Conservation (phyloP, 2,329 filamentous ascomycete species). For the Piedraia hortae region DNA sequence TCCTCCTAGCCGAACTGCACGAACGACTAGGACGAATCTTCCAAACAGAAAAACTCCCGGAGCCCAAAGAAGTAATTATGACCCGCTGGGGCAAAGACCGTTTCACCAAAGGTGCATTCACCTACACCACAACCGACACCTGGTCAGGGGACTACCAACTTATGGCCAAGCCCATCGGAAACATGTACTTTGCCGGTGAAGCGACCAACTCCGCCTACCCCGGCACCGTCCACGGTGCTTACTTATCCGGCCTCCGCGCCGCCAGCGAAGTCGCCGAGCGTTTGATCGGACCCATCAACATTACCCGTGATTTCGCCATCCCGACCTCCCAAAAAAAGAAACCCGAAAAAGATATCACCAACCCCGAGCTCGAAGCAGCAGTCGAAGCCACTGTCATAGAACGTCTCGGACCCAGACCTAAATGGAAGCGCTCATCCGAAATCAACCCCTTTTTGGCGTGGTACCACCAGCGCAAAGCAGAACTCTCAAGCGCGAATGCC, state of each 20-base stretch:
- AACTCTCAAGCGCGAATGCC: too few species aligned
- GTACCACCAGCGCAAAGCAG: too few species aligned
- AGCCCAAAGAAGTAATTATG: conserved; percentile 61
- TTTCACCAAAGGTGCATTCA: conserved; percentile 87
- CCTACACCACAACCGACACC: conserved; percentile 65
- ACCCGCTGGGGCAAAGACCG: conserved; percentile 79
- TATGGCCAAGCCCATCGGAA: conserved; percentile 64
- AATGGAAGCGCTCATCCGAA: too few species aligned
- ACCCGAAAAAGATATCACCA: too few species aligned
- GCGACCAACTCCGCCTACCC: conserved; percentile 89
- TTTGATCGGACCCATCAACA: conserved; percentile 53
- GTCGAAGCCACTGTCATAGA: too few species aligned
- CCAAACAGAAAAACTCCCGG: conserved; percentile 31
- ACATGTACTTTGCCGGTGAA: conserved; percentile 84
- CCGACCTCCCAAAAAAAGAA: conserved; percentile 15
- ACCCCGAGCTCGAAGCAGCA: too few species aligned
- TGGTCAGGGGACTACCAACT: conserved; percentile 68
- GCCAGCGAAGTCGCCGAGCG: conserved; percentile 63
- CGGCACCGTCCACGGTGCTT: conserved; percentile 88
- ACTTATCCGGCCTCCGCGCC: conserved; percentile 71
- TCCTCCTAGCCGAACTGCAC: conserved; percentile 56
- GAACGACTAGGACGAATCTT: conserved; percentile 54
- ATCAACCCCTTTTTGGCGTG: too few species aligned
- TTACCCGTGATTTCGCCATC: conserved; percentile 39
- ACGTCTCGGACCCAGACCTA: too few species aligned